Percentiles rank a stretch among this genome's conserved stretches.
Conservation (phyloP, 495 filamentous ascomycete species). For the Aspergillus steynii region DNA sequence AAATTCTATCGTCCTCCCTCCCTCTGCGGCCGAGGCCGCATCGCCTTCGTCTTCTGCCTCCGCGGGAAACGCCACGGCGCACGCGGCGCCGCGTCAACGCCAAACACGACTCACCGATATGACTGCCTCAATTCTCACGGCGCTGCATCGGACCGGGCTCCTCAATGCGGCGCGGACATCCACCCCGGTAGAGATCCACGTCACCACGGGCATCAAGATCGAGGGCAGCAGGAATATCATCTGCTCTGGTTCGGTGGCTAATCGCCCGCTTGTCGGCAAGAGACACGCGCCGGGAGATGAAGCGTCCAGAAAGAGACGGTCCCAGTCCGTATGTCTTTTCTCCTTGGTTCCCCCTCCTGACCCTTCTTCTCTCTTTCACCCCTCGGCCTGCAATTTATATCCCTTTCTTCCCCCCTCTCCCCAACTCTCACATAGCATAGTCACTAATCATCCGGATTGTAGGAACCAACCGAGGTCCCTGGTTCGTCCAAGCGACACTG, state of each 20-base stretch:
- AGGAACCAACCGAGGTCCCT: background rate
- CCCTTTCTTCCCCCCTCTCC: too few species aligned
- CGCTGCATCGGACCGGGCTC: constrained; percentile 13
- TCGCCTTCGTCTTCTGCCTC: background rate
- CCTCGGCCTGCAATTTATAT: background rate
- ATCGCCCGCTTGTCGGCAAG: constrained; percentile 1
- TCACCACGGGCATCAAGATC: constrained; percentile 30
- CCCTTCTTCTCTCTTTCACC: background rate
- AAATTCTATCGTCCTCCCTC: constrained; percentile 34
- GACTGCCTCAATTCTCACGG: constrained; percentile 18
- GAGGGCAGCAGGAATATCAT: constrained; percentile 26
- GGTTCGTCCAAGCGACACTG: background rate
- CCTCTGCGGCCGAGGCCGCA: constrained; percentile 3
- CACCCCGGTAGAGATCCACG: constrained; percentile 17
- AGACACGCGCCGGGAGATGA: background rate
- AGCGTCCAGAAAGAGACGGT: constrained; percentile 27
- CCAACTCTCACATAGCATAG: too few species aligned
- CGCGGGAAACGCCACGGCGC: too few species aligned
- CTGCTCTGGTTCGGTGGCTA: constrained; percentile 11
- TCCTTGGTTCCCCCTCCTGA: background rate
- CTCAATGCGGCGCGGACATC: background rate
- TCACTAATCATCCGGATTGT: background rate
- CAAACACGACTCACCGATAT: constrained; percentile 21
- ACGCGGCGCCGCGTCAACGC: background rate
- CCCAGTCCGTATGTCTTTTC: constrained; percentile 28